phyloP scores from a whole-genome alignment of 139 green algal genomes.

The Chlamydomonas sp. region DNA sequence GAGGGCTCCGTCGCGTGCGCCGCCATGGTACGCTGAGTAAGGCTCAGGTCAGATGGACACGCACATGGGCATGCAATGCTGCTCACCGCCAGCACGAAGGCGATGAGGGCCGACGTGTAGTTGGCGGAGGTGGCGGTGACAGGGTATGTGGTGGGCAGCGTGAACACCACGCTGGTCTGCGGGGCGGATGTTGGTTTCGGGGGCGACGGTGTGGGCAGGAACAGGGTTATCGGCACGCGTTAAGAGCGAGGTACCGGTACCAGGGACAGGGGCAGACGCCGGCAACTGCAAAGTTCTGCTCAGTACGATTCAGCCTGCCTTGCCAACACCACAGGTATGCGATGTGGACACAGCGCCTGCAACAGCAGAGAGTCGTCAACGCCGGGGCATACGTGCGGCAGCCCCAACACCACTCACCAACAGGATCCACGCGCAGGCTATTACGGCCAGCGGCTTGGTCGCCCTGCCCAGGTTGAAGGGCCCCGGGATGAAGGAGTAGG shows the following conservation, averaged over 20 bases:
- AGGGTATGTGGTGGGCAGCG: slow-evolving; percentile 38
- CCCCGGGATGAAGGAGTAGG: slow-evolving; percentile 55
- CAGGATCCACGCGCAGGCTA: slow-evolving; percentile 49
- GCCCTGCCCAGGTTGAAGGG: slow-evolving; percentile 58
- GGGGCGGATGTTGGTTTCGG: not conserved
- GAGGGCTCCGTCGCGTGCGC: no score
- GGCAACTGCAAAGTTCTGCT: no score
- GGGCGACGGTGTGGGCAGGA: no score
- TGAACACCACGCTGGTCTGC: slow-evolving; percentile 53
- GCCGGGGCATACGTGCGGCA: slow-evolving; percentile 4
- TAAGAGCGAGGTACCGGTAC: no score
- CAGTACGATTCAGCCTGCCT: no score
- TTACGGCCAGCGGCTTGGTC: slow-evolving; percentile 22
- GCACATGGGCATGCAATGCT: no score
- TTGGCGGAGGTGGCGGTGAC: slow-evolving; percentile 4
- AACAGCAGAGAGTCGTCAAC: not conserved
- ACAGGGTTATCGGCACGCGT: no score
- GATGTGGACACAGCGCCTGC: no score
- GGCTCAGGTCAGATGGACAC: no score
- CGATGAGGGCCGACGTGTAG: slow-evolving; percentile 19
- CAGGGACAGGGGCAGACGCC: no score
- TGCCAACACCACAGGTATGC: no score
- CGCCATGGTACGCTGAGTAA: no score
- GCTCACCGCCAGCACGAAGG: not conserved
- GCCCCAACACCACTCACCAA: slow-evolving; percentile 35